phyloP scores from a whole-genome alignment of 1,139 yeast genomes.

The Meyerozyma smithsonii region DNA sequence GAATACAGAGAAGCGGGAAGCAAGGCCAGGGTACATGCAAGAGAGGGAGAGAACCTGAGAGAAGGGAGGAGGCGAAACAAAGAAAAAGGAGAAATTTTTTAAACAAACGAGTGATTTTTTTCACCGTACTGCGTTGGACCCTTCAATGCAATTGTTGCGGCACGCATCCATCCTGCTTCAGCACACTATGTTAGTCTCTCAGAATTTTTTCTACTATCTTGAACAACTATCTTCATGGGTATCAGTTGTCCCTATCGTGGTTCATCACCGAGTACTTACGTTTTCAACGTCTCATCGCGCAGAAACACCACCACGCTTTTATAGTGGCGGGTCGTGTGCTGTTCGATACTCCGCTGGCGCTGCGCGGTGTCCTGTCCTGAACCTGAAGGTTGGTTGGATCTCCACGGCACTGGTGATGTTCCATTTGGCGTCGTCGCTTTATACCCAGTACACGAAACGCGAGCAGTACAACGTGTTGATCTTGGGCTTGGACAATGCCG shows the following conservation, averaged over 20 bases:
- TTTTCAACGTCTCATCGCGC: constrained; percentile 5
- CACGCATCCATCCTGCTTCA: neutral
- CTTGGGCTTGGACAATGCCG: constrained; percentile 92
- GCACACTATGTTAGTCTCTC: constrained; percentile 2
- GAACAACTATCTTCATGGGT: constrained; percentile 6
- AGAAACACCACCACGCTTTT: neutral
- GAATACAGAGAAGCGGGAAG: too few relatives aligned
- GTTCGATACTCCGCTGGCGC: too few relatives aligned
- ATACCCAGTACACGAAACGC: constrained; percentile 44
- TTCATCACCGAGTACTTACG: constrained; percentile 3
- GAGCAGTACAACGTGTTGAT: constrained; percentile 61
- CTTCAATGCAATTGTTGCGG: too few relatives aligned
- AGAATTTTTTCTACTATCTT: constrained; percentile 6
- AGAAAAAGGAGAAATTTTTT: too few relatives aligned
- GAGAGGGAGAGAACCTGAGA: neutral
- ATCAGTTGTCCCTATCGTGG: constrained; percentile 7
- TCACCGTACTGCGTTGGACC: too few relatives aligned
- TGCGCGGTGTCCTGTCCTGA: too few relatives aligned
- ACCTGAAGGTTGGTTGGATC: too few relatives aligned
- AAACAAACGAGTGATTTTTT: too few relatives aligned
- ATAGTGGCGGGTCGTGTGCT: neutral
- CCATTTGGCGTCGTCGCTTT: constrained; percentile 43
- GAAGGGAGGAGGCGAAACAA: too few relatives aligned
- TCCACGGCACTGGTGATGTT: constrained; percentile 26
- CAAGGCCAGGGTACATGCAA: neutral